phyloP scores from a whole-genome alignment of 495 filamentous ascomycete genomes.

The Neurospora sp. region DNA sequence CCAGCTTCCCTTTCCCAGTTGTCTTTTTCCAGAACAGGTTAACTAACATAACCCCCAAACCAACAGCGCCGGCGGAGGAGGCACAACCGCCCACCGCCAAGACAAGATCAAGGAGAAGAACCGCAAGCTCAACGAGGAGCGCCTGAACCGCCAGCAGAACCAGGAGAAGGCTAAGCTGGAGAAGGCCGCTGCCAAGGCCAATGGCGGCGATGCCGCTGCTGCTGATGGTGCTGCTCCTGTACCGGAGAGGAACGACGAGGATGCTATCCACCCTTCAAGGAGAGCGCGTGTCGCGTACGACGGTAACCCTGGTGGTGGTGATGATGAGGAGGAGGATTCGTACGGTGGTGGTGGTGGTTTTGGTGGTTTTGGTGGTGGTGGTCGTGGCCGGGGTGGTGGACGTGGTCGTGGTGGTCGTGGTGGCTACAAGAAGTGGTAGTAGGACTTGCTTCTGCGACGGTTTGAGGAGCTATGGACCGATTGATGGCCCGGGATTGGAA shows the following conservation, averaged over 20 bases:
- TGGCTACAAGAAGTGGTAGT: not conserved
- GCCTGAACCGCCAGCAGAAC: constrained; percentile 41
- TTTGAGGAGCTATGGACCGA: not conserved
- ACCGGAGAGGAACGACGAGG: constrained; percentile 9
- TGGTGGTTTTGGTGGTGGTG: not conserved
- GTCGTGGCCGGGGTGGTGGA: not conserved
- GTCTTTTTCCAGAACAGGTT: not conserved
- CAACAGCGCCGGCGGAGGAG: constrained; percentile 66
- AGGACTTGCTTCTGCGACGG: not conserved
- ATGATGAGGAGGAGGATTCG: not conserved
- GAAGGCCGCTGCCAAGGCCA: constrained; percentile 33
- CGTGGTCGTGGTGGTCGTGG: constrained; percentile 4
- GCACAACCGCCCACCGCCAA: constrained; percentile 58
- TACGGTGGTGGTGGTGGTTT: not conserved
- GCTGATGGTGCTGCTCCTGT: constrained; percentile 3
- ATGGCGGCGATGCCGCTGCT: not conserved
- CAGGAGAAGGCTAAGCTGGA: constrained; percentile 43
- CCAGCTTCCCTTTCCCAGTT: not conserved
- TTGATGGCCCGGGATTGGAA: not conserved
- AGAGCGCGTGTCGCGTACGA: constrained; percentile 12
- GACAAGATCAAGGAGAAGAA: constrained; percentile 73
- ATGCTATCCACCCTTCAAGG: constrained; percentile 21
- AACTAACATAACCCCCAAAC: not conserved
- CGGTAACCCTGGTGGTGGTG: not conserved
- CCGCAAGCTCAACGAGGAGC: constrained; percentile 73